Evolutionary conservation across 2,329 filamentous ascomycete species (phyloP), one percentile per base, ranked within the genome.

Genomic region (Bimuria novae-zelandiae): DNA sequence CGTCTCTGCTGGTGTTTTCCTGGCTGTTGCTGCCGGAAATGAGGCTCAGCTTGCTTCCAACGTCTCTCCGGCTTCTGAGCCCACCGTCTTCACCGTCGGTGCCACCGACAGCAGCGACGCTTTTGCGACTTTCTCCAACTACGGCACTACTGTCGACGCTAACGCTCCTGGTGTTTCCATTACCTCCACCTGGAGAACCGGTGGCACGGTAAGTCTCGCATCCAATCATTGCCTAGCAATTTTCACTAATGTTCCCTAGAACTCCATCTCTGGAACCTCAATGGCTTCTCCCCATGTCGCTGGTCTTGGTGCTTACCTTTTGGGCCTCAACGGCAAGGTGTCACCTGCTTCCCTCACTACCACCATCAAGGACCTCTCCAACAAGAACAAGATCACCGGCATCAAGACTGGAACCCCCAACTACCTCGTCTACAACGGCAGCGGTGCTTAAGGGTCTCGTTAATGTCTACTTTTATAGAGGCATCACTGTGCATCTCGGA

Each of bases 201-300:
- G 74, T 49, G 74, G 73, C 46, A 45, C 39, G 19, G 51, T 54
- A 53, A 53, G 51, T 54, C 42, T 44, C 27, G 51, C 48, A 25
- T 23, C 56, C 29, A 35, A 14, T 29, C 23, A 17, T 30, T n/a
- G 35, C 23, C 7, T 23, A 6, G 22, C 17, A 17, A 22, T 14
- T 14, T 14, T 25, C 14, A 17, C 51, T 59, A 22, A 53, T 44
- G 78, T 69, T 27, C 11, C 72, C 77, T n/a, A 81, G 76, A 77
- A 77, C 60, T 77, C 73, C 54, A 81, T 86, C 64, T 82, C 79
- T 17, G 86, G 85, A 46, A 88, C 86, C 19, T 84, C 80, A 49
- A 87, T 87, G 85, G 87, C 87, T 45, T 81, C 82, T 32, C 88
- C 88, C 14, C 87, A 90, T 69, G 79, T 90, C 54, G 82, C 84